Percentiles rank a stretch among this genome's conserved stretches.
phyloP scores from a whole-genome alignment of 805 yeast species.

The Vanderwaltozyma tropicalis region DNA sequence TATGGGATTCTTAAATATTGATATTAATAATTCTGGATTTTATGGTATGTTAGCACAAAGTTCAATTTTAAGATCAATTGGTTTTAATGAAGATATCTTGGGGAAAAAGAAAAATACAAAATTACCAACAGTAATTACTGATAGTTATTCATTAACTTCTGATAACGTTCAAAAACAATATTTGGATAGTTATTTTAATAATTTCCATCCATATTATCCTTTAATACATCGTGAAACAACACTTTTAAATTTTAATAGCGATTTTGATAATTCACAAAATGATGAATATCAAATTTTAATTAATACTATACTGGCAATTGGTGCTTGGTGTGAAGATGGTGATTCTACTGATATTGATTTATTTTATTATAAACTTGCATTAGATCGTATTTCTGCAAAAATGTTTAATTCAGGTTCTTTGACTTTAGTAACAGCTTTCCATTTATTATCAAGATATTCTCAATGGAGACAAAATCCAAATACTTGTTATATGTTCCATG shows the following conservation, averaged over 20 bases:
- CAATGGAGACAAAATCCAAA: conserved; percentile 58
- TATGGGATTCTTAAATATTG: conserved; percentile 50
- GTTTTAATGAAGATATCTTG: conserved; percentile 4
- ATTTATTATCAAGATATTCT: conserved; percentile 48
- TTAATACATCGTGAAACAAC: conserved; percentile 47
- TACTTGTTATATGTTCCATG: conserved; percentile 59
- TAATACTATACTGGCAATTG: conserved; percentile 53
- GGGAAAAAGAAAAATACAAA: neutral
- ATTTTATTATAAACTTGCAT: conserved; percentile 46
- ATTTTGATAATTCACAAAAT: conserved; percentile 33
- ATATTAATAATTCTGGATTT: conserved; percentile 48
- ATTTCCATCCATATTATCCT: conserved; percentile 55
- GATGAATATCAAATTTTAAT: conserved; percentile 43
- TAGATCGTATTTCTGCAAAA: conserved; percentile 33
- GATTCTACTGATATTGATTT: conserved; percentile 41
- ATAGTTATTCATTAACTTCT: conserved; percentile 7
- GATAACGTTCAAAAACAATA: conserved; percentile 21
- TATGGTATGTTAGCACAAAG: conserved; percentile 57
- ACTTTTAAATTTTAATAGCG: conserved; percentile 34
- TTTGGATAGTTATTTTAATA: conserved; percentile 43
- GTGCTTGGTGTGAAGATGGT: conserved; percentile 56
- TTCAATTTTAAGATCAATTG: conserved; percentile 40
- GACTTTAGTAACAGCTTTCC: conserved; percentile 41
- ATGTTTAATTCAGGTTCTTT: conserved; percentile 53
- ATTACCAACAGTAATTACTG: conserved; percentile 2